Evolutionary conservation across 2,329 filamentous ascomycete species (phyloP).

Genomic region (Ophiostoma tasmaniense): DNA sequence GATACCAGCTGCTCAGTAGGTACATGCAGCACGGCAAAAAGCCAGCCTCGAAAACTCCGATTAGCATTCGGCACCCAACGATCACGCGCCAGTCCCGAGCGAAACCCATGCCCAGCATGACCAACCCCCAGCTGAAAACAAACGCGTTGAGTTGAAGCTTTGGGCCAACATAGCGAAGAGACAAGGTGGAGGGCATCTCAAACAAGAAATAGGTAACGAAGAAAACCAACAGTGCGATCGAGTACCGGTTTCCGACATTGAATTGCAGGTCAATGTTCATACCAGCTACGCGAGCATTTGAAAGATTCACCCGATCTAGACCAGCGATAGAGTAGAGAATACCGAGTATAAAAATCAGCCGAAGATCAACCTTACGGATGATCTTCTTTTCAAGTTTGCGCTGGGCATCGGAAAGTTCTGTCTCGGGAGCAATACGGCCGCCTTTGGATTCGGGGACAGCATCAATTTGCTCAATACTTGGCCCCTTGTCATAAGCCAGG

Average conservation of each 20-base stretch:
- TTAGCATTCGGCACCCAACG: slow-evolving; percentile 30
- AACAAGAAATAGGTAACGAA: slow-evolving; percentile 60
- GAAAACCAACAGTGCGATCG: slow-evolving; percentile 48
- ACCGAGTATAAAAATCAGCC: slow-evolving; percentile 36
- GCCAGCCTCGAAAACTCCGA: slow-evolving; percentile 49
- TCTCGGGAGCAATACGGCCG: background rate
- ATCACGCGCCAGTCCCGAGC: slow-evolving; percentile 15
- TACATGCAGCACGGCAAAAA: slow-evolving; percentile 47
- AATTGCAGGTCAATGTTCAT: slow-evolving; percentile 33
- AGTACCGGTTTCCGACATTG: slow-evolving; percentile 45
- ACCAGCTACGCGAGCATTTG: slow-evolving; percentile 40
- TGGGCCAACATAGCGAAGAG: slow-evolving; percentile 54
- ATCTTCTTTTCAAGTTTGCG: slow-evolving; percentile 6
- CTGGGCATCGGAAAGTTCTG: background rate
- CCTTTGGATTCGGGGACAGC: background rate
- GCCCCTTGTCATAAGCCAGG: background rate
- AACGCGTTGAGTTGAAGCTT: slow-evolving; percentile 49
- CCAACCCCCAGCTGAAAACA: background rate
- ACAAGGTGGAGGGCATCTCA: slow-evolving; percentile 51
- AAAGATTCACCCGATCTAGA: slow-evolving; percentile 43
- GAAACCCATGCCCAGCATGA: background rate
- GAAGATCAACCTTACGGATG: slow-evolving; percentile 22
- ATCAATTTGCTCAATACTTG: background rate
- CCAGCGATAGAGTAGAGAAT: slow-evolving; percentile 46
- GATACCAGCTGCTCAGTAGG: slow-evolving; percentile 61